These are phyloP conservation scores for Globisporangium solare DNA, from an alignment of 352 stramenopile genomes.

Conservation along the genomic window DNA sequence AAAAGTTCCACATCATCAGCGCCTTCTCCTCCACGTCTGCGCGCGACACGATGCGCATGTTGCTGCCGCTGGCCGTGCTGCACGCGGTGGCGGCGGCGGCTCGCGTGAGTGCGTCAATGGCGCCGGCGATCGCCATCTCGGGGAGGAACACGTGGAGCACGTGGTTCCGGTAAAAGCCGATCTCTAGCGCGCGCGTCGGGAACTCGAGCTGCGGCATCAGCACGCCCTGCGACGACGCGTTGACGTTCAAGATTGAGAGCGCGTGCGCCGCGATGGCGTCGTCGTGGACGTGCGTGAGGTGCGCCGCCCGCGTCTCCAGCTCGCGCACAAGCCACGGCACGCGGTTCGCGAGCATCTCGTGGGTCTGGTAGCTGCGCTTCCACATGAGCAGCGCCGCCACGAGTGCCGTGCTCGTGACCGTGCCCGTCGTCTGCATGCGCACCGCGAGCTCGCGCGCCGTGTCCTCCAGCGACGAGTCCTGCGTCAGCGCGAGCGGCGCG, in stretches of 20 bases:
- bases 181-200: constrained; percentile 57
- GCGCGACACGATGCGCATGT: constrained; percentile 18
- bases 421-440: constrained; percentile 72
- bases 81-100: constrained; percentile 8
- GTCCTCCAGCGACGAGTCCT: constrained; percentile 36
- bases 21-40: constrained; percentile 34
- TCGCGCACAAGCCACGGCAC: constrained; percentile 58
- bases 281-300: constrained; percentile 54
- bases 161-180: constrained; percentile 87
- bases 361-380: constrained; percentile 57
- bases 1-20: constrained; percentile 50
- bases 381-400: constrained; percentile 75
- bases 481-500: constrained; percentile 53
- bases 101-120: constrained; percentile 39
- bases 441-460: constrained; percentile 48
- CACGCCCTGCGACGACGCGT: constrained; percentile 33
- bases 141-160: constrained; percentile 75
- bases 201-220: constrained; percentile 50
- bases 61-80: neutral
- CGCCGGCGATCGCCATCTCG: constrained; percentile 66
- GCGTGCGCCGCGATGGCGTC: constrained; percentile 53
- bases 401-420: constrained; percentile 71
- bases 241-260: constrained; percentile 53
- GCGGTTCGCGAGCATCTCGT: constrained; percentile 49
- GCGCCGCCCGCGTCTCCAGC: constrained; percentile 36